Conservation (phyloP, 2,329 filamentous ascomycete species). For the Elsinoe ampelina region DNA sequence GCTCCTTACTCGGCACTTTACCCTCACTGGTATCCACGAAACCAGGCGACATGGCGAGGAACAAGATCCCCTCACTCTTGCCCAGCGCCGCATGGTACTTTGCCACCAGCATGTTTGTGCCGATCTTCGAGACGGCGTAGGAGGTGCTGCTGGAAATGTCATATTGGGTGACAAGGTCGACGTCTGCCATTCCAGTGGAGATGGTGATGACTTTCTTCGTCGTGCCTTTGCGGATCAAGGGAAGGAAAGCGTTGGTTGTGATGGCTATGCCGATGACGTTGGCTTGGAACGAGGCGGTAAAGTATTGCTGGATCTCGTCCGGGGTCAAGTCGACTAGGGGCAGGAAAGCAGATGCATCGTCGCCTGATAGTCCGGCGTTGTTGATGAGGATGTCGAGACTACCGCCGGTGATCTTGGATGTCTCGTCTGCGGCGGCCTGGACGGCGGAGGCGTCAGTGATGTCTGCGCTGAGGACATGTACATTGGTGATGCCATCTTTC, state of each 20-base stretch:
- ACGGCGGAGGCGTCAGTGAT: constrained; percentile 33
- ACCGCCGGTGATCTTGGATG: constrained; percentile 21
- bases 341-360: constrained; percentile 14
- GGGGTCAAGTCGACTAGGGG: constrained; percentile 18
- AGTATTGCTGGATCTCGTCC: constrained; percentile 17
- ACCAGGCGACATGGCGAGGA: constrained; percentile 23
- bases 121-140: constrained; percentile 24
- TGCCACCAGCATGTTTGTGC: constrained; percentile 20
- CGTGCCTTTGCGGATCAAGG: constrained; percentile 20
- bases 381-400: constrained; percentile 26
- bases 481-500: constrained; percentile 28
- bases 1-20: constrained; percentile 18
- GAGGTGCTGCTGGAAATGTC: constrained; percentile 17
- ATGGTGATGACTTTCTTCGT: constrained; percentile 24
- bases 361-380: constrained; percentile 24
- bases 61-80: constrained; percentile 22
- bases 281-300: constrained; percentile 17
- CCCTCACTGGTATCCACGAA: constrained; percentile 22
- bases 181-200: constrained; percentile 23
- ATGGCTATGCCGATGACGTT: constrained; percentile 24
- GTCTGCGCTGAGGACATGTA: constrained; percentile 41
- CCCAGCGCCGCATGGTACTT: constrained; percentile 23
- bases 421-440: constrained; percentile 23
- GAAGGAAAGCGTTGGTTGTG: constrained; percentile 23
- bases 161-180: constrained; percentile 20